phyloP scores from a whole-genome alignment of 441 rosid genomes.

The Erodium texanum region DNA sequence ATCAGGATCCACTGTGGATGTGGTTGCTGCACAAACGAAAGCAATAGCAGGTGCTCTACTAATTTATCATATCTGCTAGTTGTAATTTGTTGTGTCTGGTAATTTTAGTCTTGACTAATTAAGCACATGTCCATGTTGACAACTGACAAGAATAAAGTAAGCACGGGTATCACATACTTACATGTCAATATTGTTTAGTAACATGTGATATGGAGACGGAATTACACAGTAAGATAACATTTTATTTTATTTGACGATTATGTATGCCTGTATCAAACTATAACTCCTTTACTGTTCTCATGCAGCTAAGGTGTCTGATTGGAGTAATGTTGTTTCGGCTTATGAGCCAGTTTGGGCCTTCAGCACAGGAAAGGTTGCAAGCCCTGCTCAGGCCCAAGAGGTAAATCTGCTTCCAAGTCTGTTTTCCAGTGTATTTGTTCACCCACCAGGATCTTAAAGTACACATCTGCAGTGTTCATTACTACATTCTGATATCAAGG shows the following conservation, averaged over 20 bases:
- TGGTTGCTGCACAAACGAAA: slow-evolving; percentile 69
- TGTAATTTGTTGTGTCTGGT: not conserved
- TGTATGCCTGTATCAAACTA: not conserved
- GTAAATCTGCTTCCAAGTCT: slow-evolving; percentile 25
- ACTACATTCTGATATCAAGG: not conserved
- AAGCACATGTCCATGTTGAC: not conserved
- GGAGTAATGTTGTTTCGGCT: slow-evolving; percentile 55
- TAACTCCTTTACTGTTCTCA: not conserved
- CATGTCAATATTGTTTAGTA: not conserved
- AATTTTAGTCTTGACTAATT: not conserved
- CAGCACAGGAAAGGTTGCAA: slow-evolving; percentile 71
- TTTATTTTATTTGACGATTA: not conserved
- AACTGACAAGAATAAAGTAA: too few species aligned
- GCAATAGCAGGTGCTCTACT: slow-evolving; percentile 45
- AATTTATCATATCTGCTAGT: slow-evolving; percentile 9
- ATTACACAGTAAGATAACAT: not conserved
- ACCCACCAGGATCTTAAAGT: not conserved
- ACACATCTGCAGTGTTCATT: not conserved
- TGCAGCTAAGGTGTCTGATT: slow-evolving; percentile 36
- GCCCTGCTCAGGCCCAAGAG: slow-evolving; percentile 66
- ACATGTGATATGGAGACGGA: not conserved
- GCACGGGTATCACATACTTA: too few species aligned
- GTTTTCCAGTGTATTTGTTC: not conserved
- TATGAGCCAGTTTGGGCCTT: slow-evolving; percentile 79
- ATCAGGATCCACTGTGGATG: slow-evolving; percentile 52